Evolutionary conservation across 305 asterid genomes (phyloP).

Genomic region (Plantago coronopus): DNA sequence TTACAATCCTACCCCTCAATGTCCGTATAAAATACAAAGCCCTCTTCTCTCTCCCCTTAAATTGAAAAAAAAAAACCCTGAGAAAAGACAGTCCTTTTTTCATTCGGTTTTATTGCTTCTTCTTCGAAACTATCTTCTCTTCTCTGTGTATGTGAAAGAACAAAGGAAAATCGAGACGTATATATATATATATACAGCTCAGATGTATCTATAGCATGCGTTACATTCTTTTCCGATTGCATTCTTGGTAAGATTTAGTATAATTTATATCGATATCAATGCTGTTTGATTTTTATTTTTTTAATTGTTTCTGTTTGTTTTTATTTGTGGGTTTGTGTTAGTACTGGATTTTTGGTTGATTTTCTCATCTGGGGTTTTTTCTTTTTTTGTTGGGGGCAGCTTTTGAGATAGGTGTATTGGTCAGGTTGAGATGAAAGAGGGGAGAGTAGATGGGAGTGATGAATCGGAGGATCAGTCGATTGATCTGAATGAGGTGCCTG

Average conservation of each 20-base stretch:
- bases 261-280: conserved; percentile 1
- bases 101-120: background rate
- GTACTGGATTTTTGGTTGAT: conserved; percentile 1
- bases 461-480: conserved; percentile 44
- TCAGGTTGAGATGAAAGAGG: conserved; percentile 36
- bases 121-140: background rate
- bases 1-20: background rate
- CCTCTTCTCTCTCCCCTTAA: background rate
- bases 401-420: background rate
- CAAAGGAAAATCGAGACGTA: conserved; percentile 12
- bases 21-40: background rate
- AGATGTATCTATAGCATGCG: conserved; percentile 32
- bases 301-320: background rate
- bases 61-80: conserved; percentile 1
- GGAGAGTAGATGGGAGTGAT: conserved; percentile 33
- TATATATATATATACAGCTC: conserved; percentile 25
- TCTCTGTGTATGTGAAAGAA: conserved; percentile 16
- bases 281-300: conserved; percentile 5
- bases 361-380: background rate
- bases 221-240: conserved; percentile 17
- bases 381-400: background rate
- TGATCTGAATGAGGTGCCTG: conserved; percentile 71
- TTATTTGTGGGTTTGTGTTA: conserved; percentile 8
- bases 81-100: background rate
- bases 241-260: conserved; percentile 36